Conservation (phyloP, 73 alveolate species). For the Diophrys appendiculata region DNA sequence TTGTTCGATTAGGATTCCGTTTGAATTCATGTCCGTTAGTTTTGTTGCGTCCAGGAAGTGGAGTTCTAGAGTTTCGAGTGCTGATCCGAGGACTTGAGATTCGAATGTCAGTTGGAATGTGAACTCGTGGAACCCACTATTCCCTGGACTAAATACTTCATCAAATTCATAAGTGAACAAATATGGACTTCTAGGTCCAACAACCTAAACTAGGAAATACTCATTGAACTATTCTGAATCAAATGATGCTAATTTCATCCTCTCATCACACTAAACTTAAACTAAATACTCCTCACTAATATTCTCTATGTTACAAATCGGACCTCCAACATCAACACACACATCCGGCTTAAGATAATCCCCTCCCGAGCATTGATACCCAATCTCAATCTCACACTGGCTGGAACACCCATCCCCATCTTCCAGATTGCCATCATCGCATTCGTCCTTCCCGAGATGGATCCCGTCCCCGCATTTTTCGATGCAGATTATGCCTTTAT, state of each 20-base stretch:
- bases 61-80: not conserved
- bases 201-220: not conserved
- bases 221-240: not conserved
- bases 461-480: not conserved
- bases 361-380: not conserved
- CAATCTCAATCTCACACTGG: not conserved
- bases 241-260: too few species aligned
- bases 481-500: not conserved
- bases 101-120: not conserved
- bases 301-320: not conserved
- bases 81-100: not conserved
- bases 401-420: not conserved
- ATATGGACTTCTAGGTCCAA: not conserved
- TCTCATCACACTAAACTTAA: not conserved
- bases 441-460: not conserved
- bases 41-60: not conserved
- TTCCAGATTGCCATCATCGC: not conserved
- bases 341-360: not conserved
- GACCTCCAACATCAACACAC: not conserved
- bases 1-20: too few species aligned
- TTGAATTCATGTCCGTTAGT: not conserved
- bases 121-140: not conserved
- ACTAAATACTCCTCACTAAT: not conserved
- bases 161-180: not conserved
- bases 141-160: not conserved